Evolutionary conservation across 805 yeast genomes (phyloP).

Genomic region (Torulaspora indica): DNA sequence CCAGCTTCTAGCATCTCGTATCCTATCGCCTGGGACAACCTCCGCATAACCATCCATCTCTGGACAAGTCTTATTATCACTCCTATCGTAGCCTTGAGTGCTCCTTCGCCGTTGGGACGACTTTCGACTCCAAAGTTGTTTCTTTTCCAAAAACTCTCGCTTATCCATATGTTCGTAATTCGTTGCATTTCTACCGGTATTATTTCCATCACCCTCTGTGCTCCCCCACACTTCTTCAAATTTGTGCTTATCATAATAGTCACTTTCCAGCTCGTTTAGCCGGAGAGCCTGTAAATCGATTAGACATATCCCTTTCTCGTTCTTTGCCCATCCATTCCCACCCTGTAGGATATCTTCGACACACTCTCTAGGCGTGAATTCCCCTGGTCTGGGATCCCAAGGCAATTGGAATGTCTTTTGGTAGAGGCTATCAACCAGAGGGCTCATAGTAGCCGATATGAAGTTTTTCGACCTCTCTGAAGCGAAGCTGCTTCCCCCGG

Average conservation of each 20-base stretch:
- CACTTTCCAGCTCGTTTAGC: slow-evolving; percentile 27
- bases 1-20: slow-evolving; percentile 32
- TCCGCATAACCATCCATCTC: slow-evolving; percentile 10
- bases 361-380: slow-evolving; percentile 64
- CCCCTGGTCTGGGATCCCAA: slow-evolving; percentile 56
- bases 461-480: slow-evolving; percentile 13
- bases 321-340: slow-evolving; percentile 60
- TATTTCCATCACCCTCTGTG: slow-evolving; percentile 10
- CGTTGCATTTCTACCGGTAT: slow-evolving; percentile 5
- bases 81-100: slow-evolving; percentile 4
- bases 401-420: slow-evolving; percentile 52
- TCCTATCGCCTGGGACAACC: slow-evolving; percentile 13
- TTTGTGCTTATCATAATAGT: slow-evolving; percentile 18
- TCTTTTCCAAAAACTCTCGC: slow-evolving; percentile 30
- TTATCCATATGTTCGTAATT: slow-evolving; percentile 26
- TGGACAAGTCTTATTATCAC: background rate
- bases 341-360: slow-evolving; percentile 70
- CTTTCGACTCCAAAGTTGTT: slow-evolving; percentile 18
- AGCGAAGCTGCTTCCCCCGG: slow-evolving; percentile 6
- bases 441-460: slow-evolving; percentile 40
- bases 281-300: slow-evolving; percentile 33
- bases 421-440: slow-evolving; percentile 47
- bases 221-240: slow-evolving; percentile 2
- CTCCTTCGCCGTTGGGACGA: slow-evolving; percentile 13
- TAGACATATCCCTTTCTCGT: slow-evolving; percentile 35